Evolutionary conservation across 768 basidiomycete species (phyloP).

Genomic region (Amanita exitialis): DNA sequence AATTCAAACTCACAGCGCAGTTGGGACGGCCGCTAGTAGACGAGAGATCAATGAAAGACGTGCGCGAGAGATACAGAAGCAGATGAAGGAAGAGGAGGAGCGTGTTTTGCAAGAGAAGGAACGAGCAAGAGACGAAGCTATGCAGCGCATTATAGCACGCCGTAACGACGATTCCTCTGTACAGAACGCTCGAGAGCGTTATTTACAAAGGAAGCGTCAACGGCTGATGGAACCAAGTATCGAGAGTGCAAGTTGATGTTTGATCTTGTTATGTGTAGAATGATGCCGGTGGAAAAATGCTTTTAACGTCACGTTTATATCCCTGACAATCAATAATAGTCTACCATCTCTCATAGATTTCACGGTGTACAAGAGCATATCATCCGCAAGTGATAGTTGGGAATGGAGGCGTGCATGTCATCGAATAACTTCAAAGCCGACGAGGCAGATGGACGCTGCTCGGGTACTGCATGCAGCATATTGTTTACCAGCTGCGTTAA

Average conservation of each 20-base stretch:
- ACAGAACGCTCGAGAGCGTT: constrained; percentile 64
- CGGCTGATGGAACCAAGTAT: constrained; percentile 41
- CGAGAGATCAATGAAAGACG: constrained; percentile 82
- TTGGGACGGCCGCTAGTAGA: constrained; percentile 71
- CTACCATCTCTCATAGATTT: neutral
- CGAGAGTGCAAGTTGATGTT: constrained; percentile 6
- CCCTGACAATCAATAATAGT: no score
- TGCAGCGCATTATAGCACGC: constrained; percentile 55
- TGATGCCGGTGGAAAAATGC: neutral
- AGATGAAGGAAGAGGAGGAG: constrained; percentile 68
- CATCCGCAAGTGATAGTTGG: constrained; percentile 5
- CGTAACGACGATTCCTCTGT: constrained; percentile 72
- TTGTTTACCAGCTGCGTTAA: constrained; percentile 43
- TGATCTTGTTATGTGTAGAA: neutral
- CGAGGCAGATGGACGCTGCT: constrained; percentile 39
- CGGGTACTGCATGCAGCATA: constrained; percentile 48
- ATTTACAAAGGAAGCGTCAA: constrained; percentile 70
- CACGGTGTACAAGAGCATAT: constrained; percentile 7
- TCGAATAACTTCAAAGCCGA: constrained; percentile 44
- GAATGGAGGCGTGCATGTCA: constrained; percentile 30
- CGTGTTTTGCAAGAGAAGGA: constrained; percentile 47
- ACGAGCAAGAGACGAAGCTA: constrained; percentile 51
- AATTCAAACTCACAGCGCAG: constrained; percentile 57
- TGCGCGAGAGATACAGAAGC: constrained; percentile 62
- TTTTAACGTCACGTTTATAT: neutral